Base-by-base conservation (phyloP, 2,329 filamentous ascomycete genomes). In the Sclerotinia nivalis region DNA sequence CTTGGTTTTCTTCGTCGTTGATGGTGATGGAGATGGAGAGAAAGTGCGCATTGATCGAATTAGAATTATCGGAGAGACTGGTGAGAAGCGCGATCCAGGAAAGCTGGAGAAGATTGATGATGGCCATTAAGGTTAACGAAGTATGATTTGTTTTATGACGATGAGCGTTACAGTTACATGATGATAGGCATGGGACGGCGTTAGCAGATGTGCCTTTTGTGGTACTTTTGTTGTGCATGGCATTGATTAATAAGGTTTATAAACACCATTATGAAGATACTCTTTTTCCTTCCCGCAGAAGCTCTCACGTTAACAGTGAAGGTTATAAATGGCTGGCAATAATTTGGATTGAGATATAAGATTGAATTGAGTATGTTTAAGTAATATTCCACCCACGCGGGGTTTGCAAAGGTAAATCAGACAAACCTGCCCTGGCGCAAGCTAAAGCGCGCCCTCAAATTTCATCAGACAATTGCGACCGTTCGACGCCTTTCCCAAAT, bases 31-130 rank as follows among this genome's bases (percentile, higher is more conserved):
- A 25, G 90, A 93, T 66, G 88, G 90, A 56, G 94, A 98, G 79
- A 94, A 92, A 83, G 90, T 96, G 70, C 89, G 96, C 69, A 81
- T 99, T 64, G 92, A 96, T 81, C 86, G 92, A 66, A 81, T 96
- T 74, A 86, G 88, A 75, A 84, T 98, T 69, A 89, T 98, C 77
- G 96, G 96, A 43, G 95, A 98, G 81, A 87, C 89, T 22, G 95
- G 96, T 20, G 90, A 97, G 84, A 97, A 96, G 87, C 87, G 93
- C 71, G 92, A 96, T 70, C 93, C 93, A 88, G 95, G 94, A 74
- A 97, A 96, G 84, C 83, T 99, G 74, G 93, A 98, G 85, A 98
- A 98, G 88, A 88, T 97, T 78, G 93, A 90, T 20, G 91, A 96
- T 75, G 90, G 92, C 78, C 80, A 83, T 40, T 88, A 88, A 68